Evolutionary conservation across 2,329 filamentous ascomycete species (phyloP).

Genomic region (Aspergillus pseudoviridinutans): DNA sequence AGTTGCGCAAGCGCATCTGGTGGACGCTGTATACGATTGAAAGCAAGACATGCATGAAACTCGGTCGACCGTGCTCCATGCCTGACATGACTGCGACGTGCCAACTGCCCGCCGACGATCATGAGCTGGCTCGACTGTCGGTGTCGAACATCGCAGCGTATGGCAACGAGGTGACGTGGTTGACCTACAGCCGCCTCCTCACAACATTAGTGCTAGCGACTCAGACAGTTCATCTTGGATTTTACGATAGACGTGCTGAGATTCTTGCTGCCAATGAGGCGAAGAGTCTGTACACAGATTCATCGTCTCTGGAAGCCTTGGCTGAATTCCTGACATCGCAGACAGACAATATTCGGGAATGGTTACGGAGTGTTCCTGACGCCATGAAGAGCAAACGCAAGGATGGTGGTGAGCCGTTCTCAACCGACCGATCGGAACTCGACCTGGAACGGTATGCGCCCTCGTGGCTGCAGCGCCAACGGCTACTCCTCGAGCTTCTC

Average conservation of each 20-base stretch:
- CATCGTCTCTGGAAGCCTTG: constrained; percentile 24
- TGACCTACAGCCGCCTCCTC: constrained; percentile 35
- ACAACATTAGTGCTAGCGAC: constrained; percentile 33
- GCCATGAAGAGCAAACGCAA: constrained; percentile 37
- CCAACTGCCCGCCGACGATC: constrained; percentile 36
- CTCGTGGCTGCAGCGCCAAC: constrained; percentile 42
- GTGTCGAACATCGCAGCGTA: constrained; percentile 30
- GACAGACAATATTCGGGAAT: constrained; percentile 25
- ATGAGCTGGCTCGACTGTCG: constrained; percentile 23
- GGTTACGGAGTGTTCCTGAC: constrained; percentile 35
- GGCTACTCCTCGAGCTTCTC: constrained; percentile 39
- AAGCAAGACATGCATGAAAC: constrained; percentile 45
- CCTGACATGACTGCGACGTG: constrained; percentile 33
- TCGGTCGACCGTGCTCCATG: constrained; percentile 44
- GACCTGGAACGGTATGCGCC: constrained; percentile 36
- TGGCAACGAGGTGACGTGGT: constrained; percentile 29
- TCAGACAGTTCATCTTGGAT: constrained; percentile 31
- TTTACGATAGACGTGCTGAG: constrained; percentile 29
- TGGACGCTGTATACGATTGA: constrained; percentile 51
- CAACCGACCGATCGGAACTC: constrained; percentile 35
- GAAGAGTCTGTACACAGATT: constrained; percentile 29
- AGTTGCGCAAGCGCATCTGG: constrained; percentile 51
- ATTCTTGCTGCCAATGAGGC: constrained; percentile 18
- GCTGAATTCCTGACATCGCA: constrained; percentile 28
- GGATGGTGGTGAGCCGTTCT: constrained; percentile 32